These are phyloP conservation scores for Polymyxa betae DNA, from an alignment of 208 protist genomes.

Conservation along the genomic window DNA sequence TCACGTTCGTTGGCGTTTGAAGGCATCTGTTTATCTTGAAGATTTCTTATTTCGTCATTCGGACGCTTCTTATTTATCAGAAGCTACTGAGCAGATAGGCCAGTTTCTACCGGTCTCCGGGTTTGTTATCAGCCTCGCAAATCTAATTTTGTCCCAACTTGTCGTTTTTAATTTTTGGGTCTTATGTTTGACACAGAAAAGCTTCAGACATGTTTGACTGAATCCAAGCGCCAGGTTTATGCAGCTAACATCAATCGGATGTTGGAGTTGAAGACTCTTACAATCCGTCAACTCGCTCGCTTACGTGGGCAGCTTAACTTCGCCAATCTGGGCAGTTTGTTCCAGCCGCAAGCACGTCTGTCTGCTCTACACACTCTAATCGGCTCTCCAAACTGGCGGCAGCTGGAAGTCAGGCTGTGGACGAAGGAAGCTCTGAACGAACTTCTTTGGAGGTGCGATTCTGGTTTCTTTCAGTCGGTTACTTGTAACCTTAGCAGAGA, in stretches of 20 bases:
- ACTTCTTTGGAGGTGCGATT: background rate
- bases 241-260: background rate
- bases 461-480: background rate
- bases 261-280: background rate
- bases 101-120: background rate
- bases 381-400: background rate
- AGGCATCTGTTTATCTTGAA: background rate
- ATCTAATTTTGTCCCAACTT: background rate
- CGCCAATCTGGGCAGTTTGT: background rate
- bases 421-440: background rate
- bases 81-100: background rate
- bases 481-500: too few relatives aligned
- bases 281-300: background rate
- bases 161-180: background rate
- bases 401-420: background rate
- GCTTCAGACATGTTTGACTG: background rate
- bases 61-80: background rate
- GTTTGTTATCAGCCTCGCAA: background rate
- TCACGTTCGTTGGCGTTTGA: background rate
- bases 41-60: background rate
- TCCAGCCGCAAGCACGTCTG: background rate
- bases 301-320: background rate
- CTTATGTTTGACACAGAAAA: background rate
- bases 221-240: background rate
- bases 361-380: background rate